Conservation (phyloP, 1,284 basidiomycete genomes). For the Ganoderma leucocontextum region DNA sequence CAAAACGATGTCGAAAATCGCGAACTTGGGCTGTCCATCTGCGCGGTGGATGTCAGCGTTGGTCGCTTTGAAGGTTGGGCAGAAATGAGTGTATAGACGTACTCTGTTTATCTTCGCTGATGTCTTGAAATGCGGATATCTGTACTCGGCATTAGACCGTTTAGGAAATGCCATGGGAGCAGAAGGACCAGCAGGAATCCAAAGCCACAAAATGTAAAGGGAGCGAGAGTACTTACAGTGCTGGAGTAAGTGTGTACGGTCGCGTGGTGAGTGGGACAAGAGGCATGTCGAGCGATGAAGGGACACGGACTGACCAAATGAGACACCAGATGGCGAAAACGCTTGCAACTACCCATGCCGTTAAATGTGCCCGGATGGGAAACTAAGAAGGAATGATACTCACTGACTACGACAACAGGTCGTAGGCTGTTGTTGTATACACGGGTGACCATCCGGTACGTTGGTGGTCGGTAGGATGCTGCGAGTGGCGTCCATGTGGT, state of each 20-base stretch:
- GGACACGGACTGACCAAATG: conserved; percentile 53
- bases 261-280: conserved; percentile 13
- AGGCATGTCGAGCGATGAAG: conserved; percentile 1
- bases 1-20: conserved; percentile 65
- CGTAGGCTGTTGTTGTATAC: conserved; percentile 64
- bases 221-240: conserved; percentile 51
- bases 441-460: conserved; percentile 65
- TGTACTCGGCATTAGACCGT: conserved; percentile 35
- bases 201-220: neutral
- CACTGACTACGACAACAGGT: conserved; percentile 63
- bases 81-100: conserved; percentile 36
- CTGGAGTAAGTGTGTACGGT: conserved; percentile 42
- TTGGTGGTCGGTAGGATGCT: conserved; percentile 49
- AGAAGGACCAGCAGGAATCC: neutral
- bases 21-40: conserved; percentile 60
- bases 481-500: conserved; percentile 1
- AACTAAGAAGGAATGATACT: conserved; percentile 38
- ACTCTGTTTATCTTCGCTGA: conserved; percentile 57
- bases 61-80: neutral
- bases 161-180: neutral
- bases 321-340: conserved; percentile 66
- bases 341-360: conserved; percentile 48
- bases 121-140: conserved; percentile 68
- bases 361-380: neutral
- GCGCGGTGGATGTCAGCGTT: neutral